Evolutionary conservation across 2,329 filamentous ascomycete genomes (phyloP), one percentile per base, ranked within the genome.

Genomic region (Sphaerostilbella broomeana): DNA sequence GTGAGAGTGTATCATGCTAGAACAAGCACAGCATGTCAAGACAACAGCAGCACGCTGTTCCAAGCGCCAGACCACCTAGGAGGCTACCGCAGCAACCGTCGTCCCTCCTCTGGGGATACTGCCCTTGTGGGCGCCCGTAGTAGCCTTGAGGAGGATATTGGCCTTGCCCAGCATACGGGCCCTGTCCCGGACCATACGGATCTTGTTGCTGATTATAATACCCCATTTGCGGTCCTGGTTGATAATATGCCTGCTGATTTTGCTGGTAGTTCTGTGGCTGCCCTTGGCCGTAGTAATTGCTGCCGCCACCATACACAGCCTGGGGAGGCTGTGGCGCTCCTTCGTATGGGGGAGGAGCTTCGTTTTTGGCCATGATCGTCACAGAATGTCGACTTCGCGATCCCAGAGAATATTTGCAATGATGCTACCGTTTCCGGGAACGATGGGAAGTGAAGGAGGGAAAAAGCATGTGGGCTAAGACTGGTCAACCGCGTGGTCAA

Each of bases 1-100:
- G n/a, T n/a, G n/a, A n/a, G n/a, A n/a, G n/a, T n/a, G n/a, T n/a
- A n/a, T n/a, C n/a, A n/a, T n/a, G n/a, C n/a, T n/a, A n/a, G n/a
- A n/a, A n/a, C n/a, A n/a, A n/a, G n/a, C n/a, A n/a, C n/a, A n/a
- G n/a, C n/a, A n/a, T n/a, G 47, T 78, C 74, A 51, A 78, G 54
- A 52, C 74, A 78, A 59, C 74, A 78, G 54, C 74, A 78, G 55
- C 73, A 77, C 2, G 74, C 74, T 44, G 74, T 52, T 46, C 64
- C 63, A 12, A 70, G 73, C 12, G 75, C 49, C 38, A 75, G 53
- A 28, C 68, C 70, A 22, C 66, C 65, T 28, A 73, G 48, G 38
- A 65, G 47, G 31, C 67, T n/a, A n/a, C n/a, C n/a, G n/a, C n/a
- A n/a, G n/a, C 62, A 18, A 55, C 47, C 40, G 49, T 52, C 7